A percentile compares a stretch with the other conserved stretches of the same genome.
These are phyloP conservation scores for Epichloe aotearoae DNA, from an alignment of 2,329 filamentous ascomycete genomes.

Conservation along the genomic window DNA sequence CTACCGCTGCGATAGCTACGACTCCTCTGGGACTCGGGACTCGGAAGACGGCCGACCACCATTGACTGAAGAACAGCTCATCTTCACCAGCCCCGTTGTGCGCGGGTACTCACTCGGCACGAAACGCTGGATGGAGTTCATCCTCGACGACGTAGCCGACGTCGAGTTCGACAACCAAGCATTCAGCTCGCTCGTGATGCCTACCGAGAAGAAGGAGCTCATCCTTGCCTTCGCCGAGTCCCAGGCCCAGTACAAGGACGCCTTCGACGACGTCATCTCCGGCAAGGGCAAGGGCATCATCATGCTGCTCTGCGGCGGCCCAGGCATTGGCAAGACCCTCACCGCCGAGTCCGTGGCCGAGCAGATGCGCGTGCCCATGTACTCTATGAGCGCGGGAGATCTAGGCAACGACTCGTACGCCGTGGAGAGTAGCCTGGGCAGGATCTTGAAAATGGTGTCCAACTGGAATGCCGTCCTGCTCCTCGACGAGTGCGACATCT, in stretches of 20 bases:
- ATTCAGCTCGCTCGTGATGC: constrained; percentile 36
- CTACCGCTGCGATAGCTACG: not conserved
- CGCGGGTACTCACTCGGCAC: constrained; percentile 36
- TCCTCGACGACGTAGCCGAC: constrained; percentile 29
- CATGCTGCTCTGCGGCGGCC: constrained; percentile 33
- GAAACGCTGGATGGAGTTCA: constrained; percentile 36
- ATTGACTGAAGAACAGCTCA: constrained; percentile 25
- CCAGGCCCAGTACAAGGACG: constrained; percentile 27
- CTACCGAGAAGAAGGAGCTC: constrained; percentile 35
- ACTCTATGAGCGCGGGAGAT: constrained; percentile 49
- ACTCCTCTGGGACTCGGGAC: constrained; percentile 2
- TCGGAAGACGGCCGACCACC: constrained; percentile 11
- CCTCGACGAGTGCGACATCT: constrained; percentile 26
- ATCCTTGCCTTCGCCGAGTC: constrained; percentile 36
- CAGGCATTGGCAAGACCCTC: constrained; percentile 37
- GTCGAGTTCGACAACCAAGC: constrained; percentile 35
- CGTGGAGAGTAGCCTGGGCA: constrained; percentile 46
- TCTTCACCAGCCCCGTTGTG: constrained; percentile 27
- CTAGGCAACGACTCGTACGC: constrained; percentile 52
- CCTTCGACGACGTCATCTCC: constrained; percentile 38
- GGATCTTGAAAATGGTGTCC: constrained; percentile 52
- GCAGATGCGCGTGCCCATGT: constrained; percentile 33
- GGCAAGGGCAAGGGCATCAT: constrained; percentile 39
- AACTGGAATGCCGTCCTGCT: constrained; percentile 28
- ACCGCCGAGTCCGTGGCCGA: constrained; percentile 38